Conservation (phyloP, 2,329 filamentous ascomycete species). For the Botrytis deweyae region DNA sequence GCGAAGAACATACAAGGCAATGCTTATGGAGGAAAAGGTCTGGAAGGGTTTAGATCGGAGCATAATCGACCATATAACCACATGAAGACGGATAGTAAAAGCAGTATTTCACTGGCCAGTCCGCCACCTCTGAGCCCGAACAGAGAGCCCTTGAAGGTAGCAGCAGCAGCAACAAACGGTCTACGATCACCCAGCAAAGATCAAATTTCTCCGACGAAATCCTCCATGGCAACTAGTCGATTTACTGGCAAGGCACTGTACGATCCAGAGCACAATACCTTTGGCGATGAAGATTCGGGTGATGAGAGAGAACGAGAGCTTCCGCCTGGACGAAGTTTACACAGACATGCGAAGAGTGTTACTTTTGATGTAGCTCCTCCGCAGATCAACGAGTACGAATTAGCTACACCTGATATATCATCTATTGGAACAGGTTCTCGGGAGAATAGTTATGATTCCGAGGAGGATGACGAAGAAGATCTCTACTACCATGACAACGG, state of each 20-base stretch:
- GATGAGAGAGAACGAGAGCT: constrained; percentile 58
- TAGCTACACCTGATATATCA: constrained; percentile 95
- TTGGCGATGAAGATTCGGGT: constrained; percentile 64
- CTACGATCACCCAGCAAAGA: constrained; percentile 61
- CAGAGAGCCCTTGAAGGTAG: constrained; percentile 43
- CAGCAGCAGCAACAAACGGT: constrained; percentile 29
- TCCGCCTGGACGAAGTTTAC: constrained; percentile 65
- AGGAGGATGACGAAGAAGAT: constrained; percentile 72
- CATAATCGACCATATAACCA: constrained; percentile 45
- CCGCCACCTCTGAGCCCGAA: constrained; percentile 41
- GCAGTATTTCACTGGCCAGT: constrained; percentile 56
- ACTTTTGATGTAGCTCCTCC: constrained; percentile 94
- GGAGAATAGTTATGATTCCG: constrained; percentile 88
- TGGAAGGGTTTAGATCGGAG: constrained; percentile 53
- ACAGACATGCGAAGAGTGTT: constrained; percentile 91
- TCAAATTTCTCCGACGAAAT: constrained; percentile 80
- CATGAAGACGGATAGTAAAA: constrained; percentile 58
- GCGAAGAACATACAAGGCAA: constrained; percentile 72
- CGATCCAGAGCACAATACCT: constrained; percentile 66
- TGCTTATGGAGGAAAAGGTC: constrained; percentile 60
- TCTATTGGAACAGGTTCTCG: constrained; percentile 86
- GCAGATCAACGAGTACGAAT: constrained; percentile 96
- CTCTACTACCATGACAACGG: constrained; percentile 53
- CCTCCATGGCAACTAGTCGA: constrained; percentile 70
- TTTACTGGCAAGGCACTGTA: constrained; percentile 62